Percentiles rank a stretch among this genome's conserved stretches.
Conservation (phyloP, 2,329 filamentous ascomycete species). For the Boeremia lycopersici region DNA sequence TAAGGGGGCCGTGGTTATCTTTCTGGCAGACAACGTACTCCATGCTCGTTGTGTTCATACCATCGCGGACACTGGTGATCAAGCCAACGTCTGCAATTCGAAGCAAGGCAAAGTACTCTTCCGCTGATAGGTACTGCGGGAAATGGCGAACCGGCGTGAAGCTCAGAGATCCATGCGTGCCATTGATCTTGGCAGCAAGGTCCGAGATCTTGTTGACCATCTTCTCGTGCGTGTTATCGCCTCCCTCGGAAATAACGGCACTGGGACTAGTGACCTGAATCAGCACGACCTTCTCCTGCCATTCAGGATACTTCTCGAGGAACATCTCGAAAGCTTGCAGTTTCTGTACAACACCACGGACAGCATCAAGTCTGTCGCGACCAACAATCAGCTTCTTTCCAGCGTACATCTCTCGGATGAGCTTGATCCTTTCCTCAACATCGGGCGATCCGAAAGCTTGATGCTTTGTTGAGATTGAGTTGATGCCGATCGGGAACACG, state of each 20-base stretch:
- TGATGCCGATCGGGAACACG: conserved; percentile 93
- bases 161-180: conserved; percentile 82
- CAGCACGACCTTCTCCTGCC: conserved; percentile 88
- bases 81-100: conserved; percentile 88
- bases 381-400: conserved; percentile 96
- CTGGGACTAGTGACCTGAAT: conserved; percentile 95
- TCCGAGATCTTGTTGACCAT: conserved; percentile 89
- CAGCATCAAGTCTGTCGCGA: conserved; percentile 89
- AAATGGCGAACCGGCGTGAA: conserved; percentile 94
- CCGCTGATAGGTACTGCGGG: conserved; percentile 85
- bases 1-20: conserved; percentile 82
- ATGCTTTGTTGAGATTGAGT: conserved; percentile 77
- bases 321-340: conserved; percentile 93
- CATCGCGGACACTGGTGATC: conserved; percentile 94
- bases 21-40: conserved; percentile 95
- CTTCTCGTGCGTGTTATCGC: conserved; percentile 75
- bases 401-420: conserved; percentile 77
- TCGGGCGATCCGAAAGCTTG: conserved; percentile 74
- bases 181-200: conserved; percentile 89
- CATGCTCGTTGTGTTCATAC: conserved; percentile 96
- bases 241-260: conserved; percentile 73
- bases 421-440: conserved; percentile 73
- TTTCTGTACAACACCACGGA: conserved; percentile 93
- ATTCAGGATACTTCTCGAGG: conserved; percentile 86
- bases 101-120: conserved; percentile 94